A percentile compares a stretch with the other conserved stretches of the same genome.
phyloP scores from a whole-genome alignment of 129 eudicot species.

The Apium graveolens region DNA sequence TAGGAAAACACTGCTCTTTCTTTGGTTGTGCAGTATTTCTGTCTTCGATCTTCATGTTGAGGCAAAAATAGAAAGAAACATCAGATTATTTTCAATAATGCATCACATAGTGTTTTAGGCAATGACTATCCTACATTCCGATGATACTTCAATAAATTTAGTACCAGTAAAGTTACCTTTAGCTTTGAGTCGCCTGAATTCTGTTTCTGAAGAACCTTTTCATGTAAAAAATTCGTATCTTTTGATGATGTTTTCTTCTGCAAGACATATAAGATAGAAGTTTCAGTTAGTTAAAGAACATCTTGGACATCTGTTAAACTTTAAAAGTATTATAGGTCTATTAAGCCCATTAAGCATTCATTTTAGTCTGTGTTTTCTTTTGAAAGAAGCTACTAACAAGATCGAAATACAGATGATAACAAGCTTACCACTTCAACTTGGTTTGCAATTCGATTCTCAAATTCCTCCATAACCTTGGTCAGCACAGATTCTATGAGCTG shows the following conservation, averaged over 20 bases:
- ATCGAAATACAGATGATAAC: neutral
- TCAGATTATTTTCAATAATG: neutral
- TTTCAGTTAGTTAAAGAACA: no score
- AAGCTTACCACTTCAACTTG: constrained; percentile 57
- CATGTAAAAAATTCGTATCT: constrained; percentile 30
- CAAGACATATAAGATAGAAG: constrained; percentile 10
- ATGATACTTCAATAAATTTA: neutral
- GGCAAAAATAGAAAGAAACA: neutral
- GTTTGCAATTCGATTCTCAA: constrained; percentile 68
- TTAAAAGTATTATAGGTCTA: neutral
- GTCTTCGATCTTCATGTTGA: constrained; percentile 27
- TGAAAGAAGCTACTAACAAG: neutral
- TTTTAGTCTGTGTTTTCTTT: neutral
- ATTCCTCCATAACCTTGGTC: constrained; percentile 84
- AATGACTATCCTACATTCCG: neutral
- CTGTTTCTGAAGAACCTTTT: constrained; percentile 23
- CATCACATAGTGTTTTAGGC: neutral
- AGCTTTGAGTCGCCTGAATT: constrained; percentile 43
- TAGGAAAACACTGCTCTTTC: constrained; percentile 24
- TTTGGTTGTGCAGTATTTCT: constrained; percentile 17
- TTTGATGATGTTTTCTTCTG: constrained; percentile 46
- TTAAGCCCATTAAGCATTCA: no score
- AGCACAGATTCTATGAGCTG: constrained; percentile 91
- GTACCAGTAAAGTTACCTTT: neutral
- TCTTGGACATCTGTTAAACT: no score